Percentiles rank a stretch among this genome's conserved stretches.
Evolutionary conservation across 306 rosid species (phyloP).

Genomic region (Glycine soja): DNA sequence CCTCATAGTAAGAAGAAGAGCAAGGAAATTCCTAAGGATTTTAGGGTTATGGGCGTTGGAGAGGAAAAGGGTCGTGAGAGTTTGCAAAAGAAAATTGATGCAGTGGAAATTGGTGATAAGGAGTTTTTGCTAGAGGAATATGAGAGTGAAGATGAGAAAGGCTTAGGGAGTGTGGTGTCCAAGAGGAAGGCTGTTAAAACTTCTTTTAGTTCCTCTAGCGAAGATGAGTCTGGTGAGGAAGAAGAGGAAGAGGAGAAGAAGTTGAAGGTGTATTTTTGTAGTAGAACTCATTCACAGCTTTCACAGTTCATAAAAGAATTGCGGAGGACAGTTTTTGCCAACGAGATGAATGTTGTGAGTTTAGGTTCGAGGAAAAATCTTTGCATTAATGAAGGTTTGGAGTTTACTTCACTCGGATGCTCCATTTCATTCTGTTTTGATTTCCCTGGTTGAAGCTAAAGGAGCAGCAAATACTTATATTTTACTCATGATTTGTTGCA

Average conservation of each 20-base stretch:
- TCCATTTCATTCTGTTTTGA: background rate
- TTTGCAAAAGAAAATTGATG: constrained; percentile 47
- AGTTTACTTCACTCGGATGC: constrained; percentile 17
- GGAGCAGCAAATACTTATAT: constrained; percentile 31
- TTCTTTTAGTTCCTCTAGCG: constrained; percentile 68
- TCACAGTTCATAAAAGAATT: constrained; percentile 90
- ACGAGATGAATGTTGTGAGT: constrained; percentile 71
- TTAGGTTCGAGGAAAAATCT: constrained; percentile 89
- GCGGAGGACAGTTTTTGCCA: constrained; percentile 71
- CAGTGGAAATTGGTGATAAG: constrained; percentile 58
- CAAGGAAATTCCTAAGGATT: constrained; percentile 45
- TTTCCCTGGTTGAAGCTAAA: constrained; percentile 16
- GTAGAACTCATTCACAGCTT: constrained; percentile 96
- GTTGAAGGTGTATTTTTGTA: constrained; percentile 81
- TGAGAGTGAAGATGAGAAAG: constrained; percentile 78
- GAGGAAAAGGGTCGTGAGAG: constrained; percentile 34
- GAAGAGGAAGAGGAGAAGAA: constrained; percentile 60
- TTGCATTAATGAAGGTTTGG: constrained; percentile 83
- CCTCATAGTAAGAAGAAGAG: constrained; percentile 25
- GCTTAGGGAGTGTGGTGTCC: too few species aligned
- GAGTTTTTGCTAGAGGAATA: constrained; percentile 86
- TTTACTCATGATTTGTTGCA: constrained; percentile 38
- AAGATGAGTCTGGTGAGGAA: constrained; percentile 61
- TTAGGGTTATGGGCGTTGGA: constrained; percentile 45
- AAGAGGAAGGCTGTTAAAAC: constrained; percentile 46